Evolutionary conservation across 768 basidiomycete species (phyloP).

Genomic region (Mycena olivaceomarginata): DNA sequence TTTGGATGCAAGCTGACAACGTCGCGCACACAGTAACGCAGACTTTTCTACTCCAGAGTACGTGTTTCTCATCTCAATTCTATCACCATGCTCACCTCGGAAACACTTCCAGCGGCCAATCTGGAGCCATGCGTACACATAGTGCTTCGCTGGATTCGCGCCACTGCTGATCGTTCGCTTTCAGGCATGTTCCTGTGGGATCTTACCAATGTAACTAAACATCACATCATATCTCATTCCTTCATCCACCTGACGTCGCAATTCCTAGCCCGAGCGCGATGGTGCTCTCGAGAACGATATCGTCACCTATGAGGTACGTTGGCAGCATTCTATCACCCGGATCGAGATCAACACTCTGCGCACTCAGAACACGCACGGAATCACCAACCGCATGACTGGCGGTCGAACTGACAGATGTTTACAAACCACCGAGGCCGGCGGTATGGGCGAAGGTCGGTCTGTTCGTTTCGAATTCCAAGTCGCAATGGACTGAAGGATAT

Average conservation of each 20-base stretch:
- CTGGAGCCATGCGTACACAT: slow-evolving; percentile 60
- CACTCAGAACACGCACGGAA: slow-evolving; percentile 64
- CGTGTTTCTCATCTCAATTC: background rate
- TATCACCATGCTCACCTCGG: background rate
- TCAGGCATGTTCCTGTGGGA: slow-evolving; percentile 63
- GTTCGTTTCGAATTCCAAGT: background rate
- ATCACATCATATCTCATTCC: slow-evolving; percentile 37
- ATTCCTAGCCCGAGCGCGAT: slow-evolving; percentile 72
- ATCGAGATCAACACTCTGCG: background rate
- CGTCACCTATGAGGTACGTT: slow-evolving; percentile 55
- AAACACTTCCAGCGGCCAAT: slow-evolving; percentile 53
- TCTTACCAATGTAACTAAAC: no score
- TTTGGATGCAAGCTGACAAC: no score
- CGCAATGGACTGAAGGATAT: background rate
- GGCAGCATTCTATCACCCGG: no score
- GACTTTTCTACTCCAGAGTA: slow-evolving; percentile 8
- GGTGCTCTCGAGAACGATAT: slow-evolving; percentile 81
- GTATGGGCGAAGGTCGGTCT: background rate
- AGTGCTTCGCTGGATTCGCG: slow-evolving; percentile 1
- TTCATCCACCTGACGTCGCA: slow-evolving; percentile 33
- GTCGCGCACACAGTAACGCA: no score
- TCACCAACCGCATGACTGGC: slow-evolving; percentile 73
- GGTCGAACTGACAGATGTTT: slow-evolving; percentile 65
- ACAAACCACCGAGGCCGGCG: slow-evolving; percentile 3
- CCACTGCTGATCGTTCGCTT: background rate